phyloP scores from a whole-genome alignment of 2,329 filamentous ascomycete species.

The Madurella mycetomatis region DNA sequence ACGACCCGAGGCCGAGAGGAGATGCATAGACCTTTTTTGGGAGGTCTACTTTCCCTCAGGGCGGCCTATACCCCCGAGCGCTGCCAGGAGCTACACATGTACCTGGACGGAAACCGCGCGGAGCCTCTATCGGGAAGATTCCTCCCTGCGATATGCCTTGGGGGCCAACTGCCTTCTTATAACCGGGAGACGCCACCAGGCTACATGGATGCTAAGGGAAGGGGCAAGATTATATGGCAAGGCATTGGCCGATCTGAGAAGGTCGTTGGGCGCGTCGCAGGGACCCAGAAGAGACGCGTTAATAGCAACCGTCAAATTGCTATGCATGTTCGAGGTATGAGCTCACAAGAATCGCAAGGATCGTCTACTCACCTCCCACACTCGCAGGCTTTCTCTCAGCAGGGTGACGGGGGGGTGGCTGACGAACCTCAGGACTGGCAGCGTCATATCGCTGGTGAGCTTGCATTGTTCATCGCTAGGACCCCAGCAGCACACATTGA shows the following conservation, averaged over 20 bases:
- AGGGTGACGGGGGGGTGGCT: neutral
- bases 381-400: no score
- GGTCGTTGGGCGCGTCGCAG: neutral
- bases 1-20: constrained; percentile 4
- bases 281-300: neutral
- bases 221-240: constrained; percentile 6
- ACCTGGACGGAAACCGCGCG: constrained; percentile 16
- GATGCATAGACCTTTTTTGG: constrained; percentile 19
- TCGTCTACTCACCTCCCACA: no score
- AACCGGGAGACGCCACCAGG: neutral
- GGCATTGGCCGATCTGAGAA: constrained; percentile 8
- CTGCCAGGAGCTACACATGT: constrained; percentile 12
- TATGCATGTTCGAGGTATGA: constrained; percentile 17
- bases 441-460: constrained; percentile 13
- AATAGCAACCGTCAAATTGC: constrained; percentile 17
- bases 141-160: constrained; percentile 13
- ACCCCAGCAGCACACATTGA: constrained; percentile 6
- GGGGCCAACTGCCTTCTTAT: constrained; percentile 17
- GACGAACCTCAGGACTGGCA: constrained; percentile 6
- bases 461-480: constrained; percentile 15
- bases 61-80: constrained; percentile 2
- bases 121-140: constrained; percentile 3
- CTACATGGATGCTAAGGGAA: constrained; percentile 11
- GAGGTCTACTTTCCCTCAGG: constrained; percentile 19
- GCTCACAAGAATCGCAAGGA: no score